Evolutionary conservation across 805 yeast genomes (phyloP), one percentile per base, ranked within the genome.

Genomic region (Pichia membranifaciens): DNA sequence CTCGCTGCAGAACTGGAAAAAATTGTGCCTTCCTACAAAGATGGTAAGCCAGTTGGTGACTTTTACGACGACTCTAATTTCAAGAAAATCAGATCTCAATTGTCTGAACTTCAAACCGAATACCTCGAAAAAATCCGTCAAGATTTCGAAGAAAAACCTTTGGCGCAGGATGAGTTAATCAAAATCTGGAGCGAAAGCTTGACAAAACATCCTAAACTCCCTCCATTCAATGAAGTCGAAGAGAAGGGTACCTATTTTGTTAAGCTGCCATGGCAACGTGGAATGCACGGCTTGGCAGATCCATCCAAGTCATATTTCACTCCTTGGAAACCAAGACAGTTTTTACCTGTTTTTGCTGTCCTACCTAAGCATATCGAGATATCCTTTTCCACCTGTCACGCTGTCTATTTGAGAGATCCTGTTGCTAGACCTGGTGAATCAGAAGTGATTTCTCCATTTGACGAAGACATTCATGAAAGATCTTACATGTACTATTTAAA

Each of bases 351-450:
- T 41, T 87, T 89, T 67, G 93, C 97, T 12, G 78, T 93, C 50
- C 75, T 87, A 59, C 99, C 99, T 25, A 82, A 86, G 53, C 98
- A 93, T 67, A 71, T 93, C 46, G 98, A 93, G 69, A 71, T 93
- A 39, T 86, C 95, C 20, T 91, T 87, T 66, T 77, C 78, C 52
- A 88, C 97, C 5, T 91, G 98, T 64, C 96, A 90, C 65, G 97
- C 96, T 5, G 85, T 93, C n/a, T 93, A 91, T 67, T 69, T 93
- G 65, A 84, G 97, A 68, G 96, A 93, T 65, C 99, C 99, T 15
- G 89, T 93, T 43, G 96, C 97, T 13, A 80, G 97, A 65, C 96
- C 97, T 6, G 97, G 96, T 48, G 90, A 87, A 62, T 85, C 96
- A 29, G 99, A 93, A 72, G 95, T 93, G 50, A 86, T 93, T 53